phyloP scores from a whole-genome alignment of 441 rosid species.

The Macaranga tanarius region DNA sequence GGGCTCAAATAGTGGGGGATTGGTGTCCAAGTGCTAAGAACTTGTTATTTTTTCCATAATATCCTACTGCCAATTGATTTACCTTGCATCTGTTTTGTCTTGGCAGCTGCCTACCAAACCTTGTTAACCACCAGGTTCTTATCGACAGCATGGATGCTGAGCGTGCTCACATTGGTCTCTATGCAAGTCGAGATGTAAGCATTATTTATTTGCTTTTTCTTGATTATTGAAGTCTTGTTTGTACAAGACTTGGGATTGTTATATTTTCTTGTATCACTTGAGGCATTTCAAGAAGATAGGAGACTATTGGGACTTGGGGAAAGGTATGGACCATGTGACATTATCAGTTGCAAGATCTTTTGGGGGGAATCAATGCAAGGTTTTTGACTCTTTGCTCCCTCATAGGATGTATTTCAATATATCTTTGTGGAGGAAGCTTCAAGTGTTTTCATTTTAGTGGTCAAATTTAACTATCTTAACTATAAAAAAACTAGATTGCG shows the following conservation, averaged over 20 bases:
- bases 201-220: slow-evolving; percentile 8
- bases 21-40: background rate
- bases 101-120: slow-evolving; percentile 89
- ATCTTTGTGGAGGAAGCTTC: no score
- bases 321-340: no score
- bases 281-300: background rate
- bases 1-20: background rate
- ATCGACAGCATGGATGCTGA: slow-evolving; percentile 86
- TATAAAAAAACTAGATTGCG: background rate
- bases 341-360: no score
- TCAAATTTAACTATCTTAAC: background rate
- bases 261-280: background rate
- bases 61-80: slow-evolving; percentile 10
- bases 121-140: slow-evolving; percentile 74
- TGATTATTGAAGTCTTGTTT: slow-evolving; percentile 4
- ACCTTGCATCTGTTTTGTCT: slow-evolving; percentile 23
- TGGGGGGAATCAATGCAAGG: background rate
- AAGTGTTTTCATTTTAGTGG: background rate
- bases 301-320: no score
- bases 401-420: no score
- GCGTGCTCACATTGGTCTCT: slow-evolving; percentile 84
- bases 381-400: background rate
- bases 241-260: background rate
- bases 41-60: slow-evolving; percentile 1
- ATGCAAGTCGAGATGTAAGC: slow-evolving; percentile 86